Percentiles rank a stretch among this genome's conserved stretches.
Conservation (phyloP, 768 basidiomycete genomes). For the Chalciporus chontae region DNA sequence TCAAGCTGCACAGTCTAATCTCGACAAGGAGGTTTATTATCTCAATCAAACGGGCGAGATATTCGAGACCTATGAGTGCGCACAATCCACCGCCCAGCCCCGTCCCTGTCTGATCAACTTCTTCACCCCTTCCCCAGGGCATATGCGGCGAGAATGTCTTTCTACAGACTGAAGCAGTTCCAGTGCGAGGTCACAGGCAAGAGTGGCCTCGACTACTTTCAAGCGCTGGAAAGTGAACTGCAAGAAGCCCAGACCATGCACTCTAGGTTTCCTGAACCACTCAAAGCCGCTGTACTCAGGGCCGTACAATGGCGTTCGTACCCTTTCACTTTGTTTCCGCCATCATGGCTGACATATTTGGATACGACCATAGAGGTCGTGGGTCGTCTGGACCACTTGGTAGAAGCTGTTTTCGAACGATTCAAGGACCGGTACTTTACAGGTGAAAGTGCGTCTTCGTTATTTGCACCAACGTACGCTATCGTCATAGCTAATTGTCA, state of each 20-base stretch:
- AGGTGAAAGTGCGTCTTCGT: conserved; percentile 71
- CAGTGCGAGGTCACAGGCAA: conserved; percentile 98
- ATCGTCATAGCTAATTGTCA: conserved; percentile 14
- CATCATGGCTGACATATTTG: conserved; percentile 11
- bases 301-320: conserved; percentile 96
- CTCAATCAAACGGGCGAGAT: conserved; percentile 95
- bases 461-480: neutral
- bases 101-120: conserved; percentile 22
- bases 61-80: conserved; percentile 94
- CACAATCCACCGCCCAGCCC: conserved; percentile 19
- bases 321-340: conserved; percentile 20
- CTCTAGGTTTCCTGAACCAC: conserved; percentile 84
- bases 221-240: conserved; percentile 88
- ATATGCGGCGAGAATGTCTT: conserved; percentile 89
- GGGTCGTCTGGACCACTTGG: conserved; percentile 91
- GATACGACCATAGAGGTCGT: conserved; percentile 72
- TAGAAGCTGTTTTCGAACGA: conserved; percentile 92
- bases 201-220: conserved; percentile 89
- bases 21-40: conserved; percentile 80
- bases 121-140: conserved; percentile 39
- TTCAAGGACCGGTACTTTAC: conserved; percentile 95
- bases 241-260: conserved; percentile 89
- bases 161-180: conserved; percentile 91
- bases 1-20: conserved; percentile 59
- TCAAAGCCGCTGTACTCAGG: conserved; percentile 87